Evolutionary conservation across 164 flowering plant species (phyloP), one percentile per base, ranked within the genome.

Genomic region (Kalanchoe fedtschenkoi): DNA sequence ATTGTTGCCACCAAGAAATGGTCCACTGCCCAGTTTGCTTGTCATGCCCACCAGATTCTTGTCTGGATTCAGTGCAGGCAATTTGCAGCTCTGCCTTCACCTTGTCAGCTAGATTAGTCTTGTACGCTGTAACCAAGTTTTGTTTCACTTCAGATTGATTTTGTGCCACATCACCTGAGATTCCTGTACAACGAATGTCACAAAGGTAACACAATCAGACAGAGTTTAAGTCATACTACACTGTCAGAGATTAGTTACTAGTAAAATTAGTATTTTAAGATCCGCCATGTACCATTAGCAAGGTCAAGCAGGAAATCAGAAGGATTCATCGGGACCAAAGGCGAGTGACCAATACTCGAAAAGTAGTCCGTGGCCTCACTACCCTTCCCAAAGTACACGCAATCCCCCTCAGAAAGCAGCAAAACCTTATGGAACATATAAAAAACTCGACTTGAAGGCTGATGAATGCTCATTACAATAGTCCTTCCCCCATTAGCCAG

Each of bases 261-360:
- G 1, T 42, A 19, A 42, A 42, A 42, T 13, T 42, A 42, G 5
- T 19, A 42, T 13, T 42, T 19, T 42, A 1, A 47, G 8, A 16
- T 16, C 22, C 15, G 6, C 42, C 13, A 62, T 75, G 16, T 83
- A 88, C 97, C 96, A 68, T 85, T 90, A 0, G 97, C 89, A 61
- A 91, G 86, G 73, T 88, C 97, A 1, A 91, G 38, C 4, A 88
- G 73, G 69, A 81, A 86, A 65, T 88, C 91, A 1, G 93, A 67
- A 26, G 96, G 96, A 60, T 88, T 86, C 90, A 88, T 86, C 14
- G 81, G 72, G 1, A 88, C 70, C 0, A 70, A 65, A 0, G 92
- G 89, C 10, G 78, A 62, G 56, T 65, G 82, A 1, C 92, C 92
- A 26, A 81, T 67, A 34, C 83, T 69, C 0, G 78, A 54, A 64